Evolutionary conservation across 192 early-diverging fungal genomes (phyloP).

Genomic region (Physocladia obscura): DNA sequence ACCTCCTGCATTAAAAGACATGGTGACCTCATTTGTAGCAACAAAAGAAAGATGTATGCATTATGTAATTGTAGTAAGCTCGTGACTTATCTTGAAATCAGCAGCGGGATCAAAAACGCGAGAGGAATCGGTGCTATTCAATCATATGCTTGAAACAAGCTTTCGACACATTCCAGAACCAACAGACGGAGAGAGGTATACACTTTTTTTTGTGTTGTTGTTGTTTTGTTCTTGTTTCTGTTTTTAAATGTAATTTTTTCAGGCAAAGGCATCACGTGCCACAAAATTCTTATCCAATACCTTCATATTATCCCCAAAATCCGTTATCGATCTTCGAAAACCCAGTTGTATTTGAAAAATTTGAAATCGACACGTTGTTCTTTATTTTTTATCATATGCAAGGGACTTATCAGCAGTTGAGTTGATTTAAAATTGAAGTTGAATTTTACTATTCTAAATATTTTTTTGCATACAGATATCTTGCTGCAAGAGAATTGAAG

Average conservation of each 20-base stretch:
- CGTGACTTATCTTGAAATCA: too few species aligned
- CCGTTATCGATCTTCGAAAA: constrained; percentile 80
- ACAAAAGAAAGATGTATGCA: constrained; percentile 60
- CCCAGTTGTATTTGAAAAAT: constrained; percentile 81
- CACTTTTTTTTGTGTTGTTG: neutral
- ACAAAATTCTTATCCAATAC: constrained; percentile 74
- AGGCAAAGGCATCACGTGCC: constrained; percentile 73
- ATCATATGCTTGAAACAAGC: constrained; percentile 83
- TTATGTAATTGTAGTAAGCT: neutral
- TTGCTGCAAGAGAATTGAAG: constrained; percentile 94
- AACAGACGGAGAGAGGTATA: constrained; percentile 78
- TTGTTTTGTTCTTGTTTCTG: neutral
- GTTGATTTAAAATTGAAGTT: constrained; percentile 7
- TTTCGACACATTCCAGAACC: constrained; percentile 79
- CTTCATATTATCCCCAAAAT: constrained; percentile 88
- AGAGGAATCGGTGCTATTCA: constrained; percentile 45
- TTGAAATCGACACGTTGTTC: constrained; percentile 93
- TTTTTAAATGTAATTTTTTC: constrained; percentile 41
- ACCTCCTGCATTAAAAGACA: constrained; percentile 66
- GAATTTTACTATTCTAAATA: too few species aligned
- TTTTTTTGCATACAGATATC: too few species aligned
- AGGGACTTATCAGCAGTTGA: constrained; percentile 94
- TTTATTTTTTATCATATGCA: constrained; percentile 98
- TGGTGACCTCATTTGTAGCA: constrained; percentile 66
- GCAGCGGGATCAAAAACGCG: constrained; percentile 29